Evolutionary conservation across 768 basidiomycete species (phyloP).

Genomic region (Lentinula guzmanii): DNA sequence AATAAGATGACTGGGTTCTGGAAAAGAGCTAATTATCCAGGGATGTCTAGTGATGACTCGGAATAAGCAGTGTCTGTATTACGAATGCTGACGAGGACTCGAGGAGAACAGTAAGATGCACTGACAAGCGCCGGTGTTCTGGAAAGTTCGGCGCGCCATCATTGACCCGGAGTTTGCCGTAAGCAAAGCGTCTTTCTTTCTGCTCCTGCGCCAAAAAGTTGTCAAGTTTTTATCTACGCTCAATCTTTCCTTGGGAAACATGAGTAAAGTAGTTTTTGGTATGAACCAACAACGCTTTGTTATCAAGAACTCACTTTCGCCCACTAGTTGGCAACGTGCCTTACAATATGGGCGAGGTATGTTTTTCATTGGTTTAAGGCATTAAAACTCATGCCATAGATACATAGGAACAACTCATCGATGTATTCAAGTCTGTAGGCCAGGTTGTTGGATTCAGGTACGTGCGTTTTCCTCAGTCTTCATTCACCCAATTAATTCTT

Average conservation of each 20-base stretch:
- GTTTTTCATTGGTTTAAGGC: slow-evolving; percentile 14
- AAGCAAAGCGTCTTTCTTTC: not conserved
- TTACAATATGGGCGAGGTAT: slow-evolving; percentile 79
- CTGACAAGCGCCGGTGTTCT: not conserved
- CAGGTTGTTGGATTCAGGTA: slow-evolving; percentile 88
- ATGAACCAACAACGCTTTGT: slow-evolving; percentile 14
- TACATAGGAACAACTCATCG: slow-evolving; percentile 70
- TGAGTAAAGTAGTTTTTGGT: slow-evolving; percentile 78
- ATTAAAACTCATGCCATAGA: slow-evolving; percentile 8
- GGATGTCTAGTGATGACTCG: too few relatives aligned
- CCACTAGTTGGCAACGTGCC: slow-evolving; percentile 78
- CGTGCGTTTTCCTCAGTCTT: slow-evolving; percentile 3
- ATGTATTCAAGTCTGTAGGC: slow-evolving; percentile 84
- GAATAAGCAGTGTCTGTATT: not conserved
- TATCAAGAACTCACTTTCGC: not conserved
- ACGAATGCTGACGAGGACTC: not conserved
- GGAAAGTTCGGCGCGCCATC: not conserved
- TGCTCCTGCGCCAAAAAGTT: not conserved
- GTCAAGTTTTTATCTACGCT: not conserved
- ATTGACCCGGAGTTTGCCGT: not conserved
- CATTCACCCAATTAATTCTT: slow-evolving; percentile 2
- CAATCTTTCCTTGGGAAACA: slow-evolving; percentile 12
- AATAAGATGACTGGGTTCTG: too few relatives aligned
- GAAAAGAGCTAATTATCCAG: too few relatives aligned
- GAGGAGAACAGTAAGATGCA: not conserved